Percentiles rank a stretch among this genome's conserved stretches.
phyloP scores from a whole-genome alignment of 495 filamentous ascomycete species.

The Neurospora discreta region DNA sequence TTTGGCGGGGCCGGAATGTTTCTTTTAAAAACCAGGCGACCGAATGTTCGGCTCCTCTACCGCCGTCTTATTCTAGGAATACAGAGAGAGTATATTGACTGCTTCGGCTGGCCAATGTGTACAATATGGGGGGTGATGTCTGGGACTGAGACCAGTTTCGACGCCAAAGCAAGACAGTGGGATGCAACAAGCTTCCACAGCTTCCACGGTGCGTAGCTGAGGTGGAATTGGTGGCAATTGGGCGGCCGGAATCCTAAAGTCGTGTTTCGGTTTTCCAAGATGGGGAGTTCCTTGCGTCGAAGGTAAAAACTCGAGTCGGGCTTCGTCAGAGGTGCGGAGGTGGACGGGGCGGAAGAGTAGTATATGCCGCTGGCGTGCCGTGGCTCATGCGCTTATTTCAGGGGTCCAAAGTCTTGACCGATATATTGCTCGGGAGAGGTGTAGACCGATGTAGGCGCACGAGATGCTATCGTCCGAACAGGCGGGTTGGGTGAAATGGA shows the following conservation, averaged over 20 bases:
- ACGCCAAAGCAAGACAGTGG: not conserved
- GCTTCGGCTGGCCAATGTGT: not conserved
- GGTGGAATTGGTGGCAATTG: not conserved
- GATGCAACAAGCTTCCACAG: not conserved
- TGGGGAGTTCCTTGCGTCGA: not conserved
- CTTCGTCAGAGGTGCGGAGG: not conserved
- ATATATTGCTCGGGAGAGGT: not conserved
- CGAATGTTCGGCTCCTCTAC: not conserved
- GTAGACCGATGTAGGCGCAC: not conserved
- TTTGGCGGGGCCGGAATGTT: constrained; percentile 2
- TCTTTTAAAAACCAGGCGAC: not conserved
- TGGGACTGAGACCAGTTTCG: not conserved
- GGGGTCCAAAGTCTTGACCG: not conserved
- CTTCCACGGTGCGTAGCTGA: not conserved
- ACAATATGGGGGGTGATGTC: not conserved
- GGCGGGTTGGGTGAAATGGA: constrained; percentile 1
- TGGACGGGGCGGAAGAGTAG: not conserved
- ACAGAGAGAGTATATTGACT: not conserved
- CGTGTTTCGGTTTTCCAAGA: not conserved
- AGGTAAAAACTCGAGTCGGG: not conserved
- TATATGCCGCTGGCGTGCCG: not conserved
- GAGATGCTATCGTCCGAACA: not conserved
- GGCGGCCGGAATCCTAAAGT: not conserved
- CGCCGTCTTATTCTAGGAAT: not conserved
- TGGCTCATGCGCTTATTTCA: not conserved